Evolutionary conservation across 2,329 filamentous ascomycete genomes (phyloP), one percentile per base, ranked within the genome.

Genomic region (Pyrenophora graminea): DNA sequence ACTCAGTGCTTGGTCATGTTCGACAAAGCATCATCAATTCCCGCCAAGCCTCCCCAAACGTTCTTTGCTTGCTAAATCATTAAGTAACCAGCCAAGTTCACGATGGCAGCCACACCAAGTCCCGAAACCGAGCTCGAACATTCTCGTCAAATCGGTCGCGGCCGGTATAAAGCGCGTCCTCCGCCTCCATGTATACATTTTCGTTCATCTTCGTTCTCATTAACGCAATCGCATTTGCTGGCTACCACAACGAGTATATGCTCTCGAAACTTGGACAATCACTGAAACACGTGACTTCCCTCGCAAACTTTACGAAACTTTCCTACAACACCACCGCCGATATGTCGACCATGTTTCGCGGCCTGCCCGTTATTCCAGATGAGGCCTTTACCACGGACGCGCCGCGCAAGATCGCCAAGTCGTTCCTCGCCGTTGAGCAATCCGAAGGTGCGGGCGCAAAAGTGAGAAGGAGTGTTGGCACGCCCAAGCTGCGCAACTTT

Each of bases 391-490:
- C 66, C 4, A 75, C 79, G 7, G 56, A 70, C 25, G 64, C 77
- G 58, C 81, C 89, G 23, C 85, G 94, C 68, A 82, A 86, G 42
- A 93, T 97, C 70, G 85, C 85, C 61, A 89, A 92, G 76, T 85
- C 88, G 61, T 92, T 97, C 74, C 82, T 91, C 38, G 93, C 93
- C 54, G 76, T 88, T 53, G 91, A 96, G 74, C 90, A 96, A 74
- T 79, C 89, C 23, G 93, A 97, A 74, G 93, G 93, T 37, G 90
- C 87, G 0, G 93, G 94, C 49, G 93, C 93, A 4, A 83, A 86
- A 56, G 93, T 97, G 12, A 85, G 93, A 57, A 86, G 93, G 51
- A 92, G 89, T 36, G 89, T 97, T 60, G 93, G 93, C 62, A 96
- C 91, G 1, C 82, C 89, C 4, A 82, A 88, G 60, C 81, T 97